Evolutionary conservation across 1,284 basidiomycete genomes (phyloP), one percentile per base, ranked within the genome.

Genomic region (Anthracocystis panici-leucophaei): DNA sequence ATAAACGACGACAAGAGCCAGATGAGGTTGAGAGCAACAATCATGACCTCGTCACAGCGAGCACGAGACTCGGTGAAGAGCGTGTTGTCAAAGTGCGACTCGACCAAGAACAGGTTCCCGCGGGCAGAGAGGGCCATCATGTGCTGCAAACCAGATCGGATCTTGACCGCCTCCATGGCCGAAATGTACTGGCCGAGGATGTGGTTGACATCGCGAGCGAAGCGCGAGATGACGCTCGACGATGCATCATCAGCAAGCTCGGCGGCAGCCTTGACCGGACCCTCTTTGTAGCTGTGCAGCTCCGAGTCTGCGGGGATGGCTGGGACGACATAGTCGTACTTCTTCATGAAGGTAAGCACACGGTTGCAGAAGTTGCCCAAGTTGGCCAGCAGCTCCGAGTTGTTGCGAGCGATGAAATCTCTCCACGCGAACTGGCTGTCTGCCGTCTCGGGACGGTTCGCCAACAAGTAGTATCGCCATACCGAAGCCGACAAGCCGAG

Each of bases 311-410:
- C 56, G 9, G 80, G 80, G 23, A 82, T 59, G 38, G 60, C 68
- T 3, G 12, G 95, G 25, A 98, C 88, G 51, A 91, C 86, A 46
- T 92, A 88, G 67, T 91, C 89, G 86, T 93, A 97, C 85, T 95
- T 94, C 38, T 93, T 92, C 55, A 94, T 90, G 82, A 99, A 99
- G 86, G 97, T 97, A 84, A 98, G 88, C 16, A 90, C 89, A 50
- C 96, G 93, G 86, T 99, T 99, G 78, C 98, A 93, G 86, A 98
- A 99, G 88, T 99, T 99, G 62, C 96, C 96, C 75, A 99, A 92
- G 87, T 99, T 99, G 86, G 97, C 96, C 75, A 99, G 87, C 42
- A 99, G 88, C 79, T 98, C 90, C 75, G 92, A 93, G 88, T 99
- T 99, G 86, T 97, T 96, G 21, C 93, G 92, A 27, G 92, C 88